phyloP scores from a whole-genome alignment of 352 stramenopile species.

The Phytopythium vexans region DNA sequence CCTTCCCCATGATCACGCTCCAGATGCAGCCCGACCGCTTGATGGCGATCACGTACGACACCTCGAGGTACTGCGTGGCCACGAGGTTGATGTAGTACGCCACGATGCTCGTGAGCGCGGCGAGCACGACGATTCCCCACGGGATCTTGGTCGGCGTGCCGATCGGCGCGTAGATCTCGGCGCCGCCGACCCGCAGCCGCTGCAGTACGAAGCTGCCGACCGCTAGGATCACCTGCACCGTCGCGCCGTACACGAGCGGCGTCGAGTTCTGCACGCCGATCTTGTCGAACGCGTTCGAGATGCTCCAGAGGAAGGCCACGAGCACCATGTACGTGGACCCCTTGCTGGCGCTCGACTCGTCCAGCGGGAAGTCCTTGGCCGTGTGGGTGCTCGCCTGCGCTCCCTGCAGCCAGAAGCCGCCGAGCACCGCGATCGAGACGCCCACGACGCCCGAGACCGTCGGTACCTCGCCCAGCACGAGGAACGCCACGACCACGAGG shows the following conservation, averaged over 20 bases:
- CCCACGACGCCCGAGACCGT: conserved; percentile 56
- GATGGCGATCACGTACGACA: conserved; percentile 85
- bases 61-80: conserved; percentile 69
- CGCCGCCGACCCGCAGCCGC: conserved; percentile 46
- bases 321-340: conserved; percentile 82
- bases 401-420: conserved; percentile 71
- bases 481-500: conserved; percentile 68
- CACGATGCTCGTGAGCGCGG: conserved; percentile 67
- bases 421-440: conserved; percentile 66
- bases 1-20: conserved; percentile 70
- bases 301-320: conserved; percentile 80
- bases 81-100: conserved; percentile 85
- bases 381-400: conserved; percentile 34
- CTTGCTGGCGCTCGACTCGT: conserved; percentile 59
- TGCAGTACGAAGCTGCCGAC: conserved; percentile 58
- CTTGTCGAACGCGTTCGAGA: conserved; percentile 83
- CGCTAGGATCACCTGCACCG: conserved; percentile 71
- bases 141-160: conserved; percentile 56
- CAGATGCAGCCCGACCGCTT: conserved; percentile 83
- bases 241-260: conserved; percentile 63
- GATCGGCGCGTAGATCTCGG: conserved; percentile 62
- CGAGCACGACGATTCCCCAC: conserved; percentile 67
- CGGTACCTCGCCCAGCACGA: conserved; percentile 72
- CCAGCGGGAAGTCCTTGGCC: conserved; percentile 45
- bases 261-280: conserved; percentile 82